Evolutionary conservation across 78 protist species (phyloP), one percentile per base, ranked within the genome.

Genomic region (Ministeria vibrans): DNA sequence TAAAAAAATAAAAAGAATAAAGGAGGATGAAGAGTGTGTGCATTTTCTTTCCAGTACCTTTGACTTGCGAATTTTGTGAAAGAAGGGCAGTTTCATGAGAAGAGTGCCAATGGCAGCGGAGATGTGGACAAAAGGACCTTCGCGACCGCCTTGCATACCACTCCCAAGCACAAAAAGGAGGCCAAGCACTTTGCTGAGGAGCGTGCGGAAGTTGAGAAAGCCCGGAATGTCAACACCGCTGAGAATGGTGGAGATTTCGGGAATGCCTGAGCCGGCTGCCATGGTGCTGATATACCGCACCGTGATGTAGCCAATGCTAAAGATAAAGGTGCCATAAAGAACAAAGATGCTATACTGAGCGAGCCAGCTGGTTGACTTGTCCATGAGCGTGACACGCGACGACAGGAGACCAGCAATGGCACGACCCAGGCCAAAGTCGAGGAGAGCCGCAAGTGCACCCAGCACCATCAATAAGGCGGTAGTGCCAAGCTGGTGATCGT

Each of bases 41-140:
- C 7, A 46, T 13, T 18, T 18, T 3, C 36, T 28, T 13, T 23
- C 66, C 20, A 23, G 15, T 30, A 59, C 66, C n/a, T n/a, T n/a
- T n/a, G n/a, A n/a, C n/a, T n/a, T n/a, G n/a, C n/a, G n/a, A n/a
- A n/a, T n/a, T n/a, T n/a, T n/a, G 15, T 30, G 15, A 27, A 69
- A 69, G 23, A 5, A 69, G 34, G 74, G 74, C 45, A 69, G 6
- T 27, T 6, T 28, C 9, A 69, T 6, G 30, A 71, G 4, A 20
- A 79, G 7, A 53, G 66, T 78, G 1, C 70, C 82, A 1, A 45
- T 0, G 13, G 55, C 28, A 30, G 69, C 1, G n/a, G 77, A 75
- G 32, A 86, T 44, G 75, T 83, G 88, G 32, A 88, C 89, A 23
- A 66, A 34, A n/a, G 92, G 92, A 13, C 92, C 92, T 70, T 88